These are phyloP conservation scores for Fusarium austroafricanum DNA, from an alignment of 2,329 filamentous ascomycete genomes.

Conservation along the genomic window DNA sequence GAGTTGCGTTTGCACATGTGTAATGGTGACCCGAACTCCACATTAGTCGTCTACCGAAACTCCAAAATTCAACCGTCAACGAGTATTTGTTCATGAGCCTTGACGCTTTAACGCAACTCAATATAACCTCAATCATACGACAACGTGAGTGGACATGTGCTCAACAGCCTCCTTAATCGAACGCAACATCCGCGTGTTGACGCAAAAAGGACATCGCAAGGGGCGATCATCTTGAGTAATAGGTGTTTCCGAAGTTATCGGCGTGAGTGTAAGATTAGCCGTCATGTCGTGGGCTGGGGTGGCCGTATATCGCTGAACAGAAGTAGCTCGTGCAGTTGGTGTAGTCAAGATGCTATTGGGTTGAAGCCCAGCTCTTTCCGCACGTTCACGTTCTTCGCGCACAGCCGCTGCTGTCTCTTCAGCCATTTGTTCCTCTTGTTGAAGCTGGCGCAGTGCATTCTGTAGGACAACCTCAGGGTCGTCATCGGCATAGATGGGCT, in stretches of 20 bases:
- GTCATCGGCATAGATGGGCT: constrained; percentile 61
- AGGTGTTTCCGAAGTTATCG: constrained; percentile 63
- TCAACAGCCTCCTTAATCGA: constrained; percentile 72
- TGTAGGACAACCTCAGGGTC: constrained; percentile 69
- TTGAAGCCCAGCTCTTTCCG: constrained; percentile 53
- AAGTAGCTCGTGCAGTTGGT: constrained; percentile 45
- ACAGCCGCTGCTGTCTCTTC: constrained; percentile 67
- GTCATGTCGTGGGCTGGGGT: constrained; percentile 52
- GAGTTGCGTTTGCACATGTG: constrained; percentile 1
- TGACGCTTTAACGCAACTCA: not conserved
- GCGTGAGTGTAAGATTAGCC: constrained; percentile 64
- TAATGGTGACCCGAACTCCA: constrained; percentile 20
- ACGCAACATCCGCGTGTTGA: constrained; percentile 70
- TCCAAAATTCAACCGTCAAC: constrained; percentile 10
- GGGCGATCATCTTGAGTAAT: constrained; percentile 61
- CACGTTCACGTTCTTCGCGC: constrained; percentile 64
- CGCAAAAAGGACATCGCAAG: constrained; percentile 69
- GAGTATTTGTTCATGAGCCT: not conserved
- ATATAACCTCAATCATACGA: constrained; percentile 53
- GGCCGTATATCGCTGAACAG: constrained; percentile 50
- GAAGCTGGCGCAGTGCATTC: constrained; percentile 68
- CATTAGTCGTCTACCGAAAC: constrained; percentile 22
- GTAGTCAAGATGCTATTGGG: constrained; percentile 50
- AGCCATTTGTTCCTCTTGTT: constrained; percentile 69
- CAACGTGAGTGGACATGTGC: constrained; percentile 71